Evolutionary conservation across 2,329 filamentous ascomycete species (phyloP).

Genomic region (Fusarium pilosicola): DNA sequence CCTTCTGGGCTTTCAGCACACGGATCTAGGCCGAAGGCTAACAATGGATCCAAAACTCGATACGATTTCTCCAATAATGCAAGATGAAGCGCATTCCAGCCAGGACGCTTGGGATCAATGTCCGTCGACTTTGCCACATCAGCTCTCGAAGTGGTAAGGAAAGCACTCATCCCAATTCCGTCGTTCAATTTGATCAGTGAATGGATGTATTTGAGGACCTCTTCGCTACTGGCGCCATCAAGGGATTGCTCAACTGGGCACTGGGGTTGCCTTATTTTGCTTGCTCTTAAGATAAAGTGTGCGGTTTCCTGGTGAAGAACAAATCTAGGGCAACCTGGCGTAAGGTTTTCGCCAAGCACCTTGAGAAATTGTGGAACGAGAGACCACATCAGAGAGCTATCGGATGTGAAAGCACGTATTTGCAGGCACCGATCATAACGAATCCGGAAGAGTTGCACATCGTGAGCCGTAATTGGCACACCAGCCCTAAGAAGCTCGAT

Average conservation of each 20-base stretch:
- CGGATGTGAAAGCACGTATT: background rate
- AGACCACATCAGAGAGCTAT: no score
- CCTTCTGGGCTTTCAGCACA: background rate
- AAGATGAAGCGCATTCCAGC: background rate
- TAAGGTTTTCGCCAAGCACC: background rate
- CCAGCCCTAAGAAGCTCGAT: background rate
- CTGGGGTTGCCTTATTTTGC: no score
- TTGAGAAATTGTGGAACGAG: background rate
- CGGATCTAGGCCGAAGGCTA: background rate
- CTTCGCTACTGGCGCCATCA: no score
- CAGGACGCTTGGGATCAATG: background rate
- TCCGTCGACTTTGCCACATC: background rate
- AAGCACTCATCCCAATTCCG: background rate
- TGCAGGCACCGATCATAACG: background rate
- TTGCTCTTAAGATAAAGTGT: background rate
- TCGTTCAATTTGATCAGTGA: background rate
- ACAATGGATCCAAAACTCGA: background rate
- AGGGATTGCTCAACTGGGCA: no score
- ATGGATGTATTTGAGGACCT: background rate
- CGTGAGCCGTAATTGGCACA: background rate
- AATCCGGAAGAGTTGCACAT: background rate
- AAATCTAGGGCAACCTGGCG: no score
- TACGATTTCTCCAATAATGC: background rate
- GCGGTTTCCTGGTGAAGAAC: background rate
- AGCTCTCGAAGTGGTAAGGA: background rate